Evolutionary conservation across 371 early-diverging fungal species (phyloP).

Genomic region (Zopfochytrium polystomum): DNA sequence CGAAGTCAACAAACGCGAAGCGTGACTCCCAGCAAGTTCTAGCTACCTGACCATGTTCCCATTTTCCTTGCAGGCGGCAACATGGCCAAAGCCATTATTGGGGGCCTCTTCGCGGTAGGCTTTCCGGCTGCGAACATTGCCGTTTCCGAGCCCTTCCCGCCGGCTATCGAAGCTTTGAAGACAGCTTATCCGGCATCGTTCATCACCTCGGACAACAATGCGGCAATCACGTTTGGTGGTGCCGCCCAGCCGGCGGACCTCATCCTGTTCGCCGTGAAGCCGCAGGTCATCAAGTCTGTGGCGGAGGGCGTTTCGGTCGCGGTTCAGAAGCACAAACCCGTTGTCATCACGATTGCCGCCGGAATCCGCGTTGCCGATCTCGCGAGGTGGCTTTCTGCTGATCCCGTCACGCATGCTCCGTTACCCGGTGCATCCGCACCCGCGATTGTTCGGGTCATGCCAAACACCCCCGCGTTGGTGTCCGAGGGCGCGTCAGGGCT

Average conservation of each 20-base stretch:
- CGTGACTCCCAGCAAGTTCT: too few species aligned
- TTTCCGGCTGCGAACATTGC: conserved; percentile 64
- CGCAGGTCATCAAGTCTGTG: conserved; percentile 75
- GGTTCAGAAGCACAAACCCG: conserved; percentile 47
- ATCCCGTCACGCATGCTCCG: conserved; percentile 20
- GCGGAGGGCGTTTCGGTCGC: conserved; percentile 53
- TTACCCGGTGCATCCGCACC: conserved; percentile 16
- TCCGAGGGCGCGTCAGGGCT: conserved; percentile 85
- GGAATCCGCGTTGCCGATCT: conserved; percentile 79
- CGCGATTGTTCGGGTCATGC: conserved; percentile 82
- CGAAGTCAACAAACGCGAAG: too few species aligned
- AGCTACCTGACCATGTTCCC: too few species aligned
- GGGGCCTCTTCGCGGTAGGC: conserved; percentile 75
- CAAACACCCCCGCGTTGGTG: conserved; percentile 89
- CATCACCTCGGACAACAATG: conserved; percentile 49
- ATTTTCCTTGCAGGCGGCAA: too few species aligned
- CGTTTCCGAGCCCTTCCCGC: conserved; percentile 79
- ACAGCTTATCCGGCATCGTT: conserved; percentile 39
- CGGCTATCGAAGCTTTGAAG: conserved; percentile 45
- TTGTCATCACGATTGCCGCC: conserved; percentile 86
- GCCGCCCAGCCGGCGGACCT: conserved; percentile 60
- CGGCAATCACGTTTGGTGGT: conserved; percentile 31
- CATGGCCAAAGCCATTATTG: conserved; percentile 90
- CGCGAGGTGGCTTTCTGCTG: conserved; percentile 60
- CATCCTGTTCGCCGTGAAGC: conserved; percentile 86